Conservation (phyloP, 1,284 basidiomycete species). For the Rhodofomes roseus region DNA sequence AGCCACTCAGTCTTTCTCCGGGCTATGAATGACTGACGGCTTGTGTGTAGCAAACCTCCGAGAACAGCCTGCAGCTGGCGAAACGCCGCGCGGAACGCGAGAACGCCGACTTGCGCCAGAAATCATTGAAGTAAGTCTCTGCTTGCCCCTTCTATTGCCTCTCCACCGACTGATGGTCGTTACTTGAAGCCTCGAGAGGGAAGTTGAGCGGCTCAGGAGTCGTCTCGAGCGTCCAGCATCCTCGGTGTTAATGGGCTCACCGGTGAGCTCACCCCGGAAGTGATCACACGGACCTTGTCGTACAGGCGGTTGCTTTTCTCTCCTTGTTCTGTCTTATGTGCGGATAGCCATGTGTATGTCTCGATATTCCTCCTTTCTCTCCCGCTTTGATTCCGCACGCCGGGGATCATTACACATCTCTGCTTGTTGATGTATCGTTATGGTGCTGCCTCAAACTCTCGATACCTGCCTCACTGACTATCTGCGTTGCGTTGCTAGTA, state of each 20-base stretch:
- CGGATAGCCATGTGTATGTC: background rate
- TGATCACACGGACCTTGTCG: background rate
- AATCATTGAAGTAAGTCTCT: conserved; percentile 55
- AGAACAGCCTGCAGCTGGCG: conserved; percentile 60
- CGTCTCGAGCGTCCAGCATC: conserved; percentile 41
- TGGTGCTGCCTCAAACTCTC: background rate
- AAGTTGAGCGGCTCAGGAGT: conserved; percentile 66
- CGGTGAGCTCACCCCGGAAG: conserved; percentile 31
- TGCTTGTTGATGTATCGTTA: background rate
- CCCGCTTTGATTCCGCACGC: background rate
- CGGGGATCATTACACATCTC: too few species aligned
- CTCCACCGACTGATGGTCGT: conserved; percentile 13
- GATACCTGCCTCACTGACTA: background rate
- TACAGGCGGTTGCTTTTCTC: background rate
- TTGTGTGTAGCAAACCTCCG: conserved; percentile 59
- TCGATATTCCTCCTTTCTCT: background rate
- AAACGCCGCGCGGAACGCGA: conserved; percentile 77
- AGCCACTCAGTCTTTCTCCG: background rate
- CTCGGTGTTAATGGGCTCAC: conserved; percentile 28
- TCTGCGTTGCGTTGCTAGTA: background rate
- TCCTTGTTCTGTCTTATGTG: background rate
- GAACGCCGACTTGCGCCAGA: conserved; percentile 68
- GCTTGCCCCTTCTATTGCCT: background rate
- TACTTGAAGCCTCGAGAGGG: conserved; percentile 56
- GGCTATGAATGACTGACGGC: background rate